These are phyloP conservation scores for Venturia nashicola DNA, from an alignment of 2,329 filamentous ascomycete species.

Conservation along the genomic window DNA sequence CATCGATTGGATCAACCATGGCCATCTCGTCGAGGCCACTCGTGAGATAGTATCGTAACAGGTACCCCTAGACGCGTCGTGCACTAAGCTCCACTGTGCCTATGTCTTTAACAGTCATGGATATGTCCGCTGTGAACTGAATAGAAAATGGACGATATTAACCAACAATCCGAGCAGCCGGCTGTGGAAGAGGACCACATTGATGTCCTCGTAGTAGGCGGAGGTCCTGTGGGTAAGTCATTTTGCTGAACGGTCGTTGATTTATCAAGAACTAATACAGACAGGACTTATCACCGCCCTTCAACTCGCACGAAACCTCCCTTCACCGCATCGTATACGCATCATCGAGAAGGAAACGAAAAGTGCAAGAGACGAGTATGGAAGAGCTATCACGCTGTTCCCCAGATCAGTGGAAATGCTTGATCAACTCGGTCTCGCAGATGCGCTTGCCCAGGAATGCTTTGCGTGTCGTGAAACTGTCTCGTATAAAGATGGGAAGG, in stretches of 20 bases:
- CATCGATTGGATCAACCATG: neutral
- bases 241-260: conserved; percentile 31
- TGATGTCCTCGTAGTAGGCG: conserved; percentile 7
- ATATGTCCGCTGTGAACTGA: neutral
- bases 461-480: conserved; percentile 40
- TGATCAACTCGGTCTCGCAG: conserved; percentile 37
- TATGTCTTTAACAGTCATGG: neutral
- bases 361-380: conserved; percentile 38
- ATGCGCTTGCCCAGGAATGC: conserved; percentile 38
- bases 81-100: neutral
- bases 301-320: conserved; percentile 12
- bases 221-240: conserved; percentile 18
- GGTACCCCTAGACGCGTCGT: neutral
- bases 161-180: neutral
- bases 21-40: neutral
- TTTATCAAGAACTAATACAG: conserved; percentile 18
- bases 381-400: conserved; percentile 42
- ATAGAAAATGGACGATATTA: neutral
- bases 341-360: conserved; percentile 39
- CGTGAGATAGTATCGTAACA: neutral
- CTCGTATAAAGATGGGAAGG: conserved; percentile 33
- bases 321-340: conserved; percentile 27
- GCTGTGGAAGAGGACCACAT: neutral
- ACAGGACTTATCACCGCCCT: conserved; percentile 20
- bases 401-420: conserved; percentile 40